A percentile compares a stretch with the other conserved stretches of the same genome.
Evolutionary conservation across 163 green algal genomes (phyloP).

Genomic region (Scenedesmus sp.): DNA sequence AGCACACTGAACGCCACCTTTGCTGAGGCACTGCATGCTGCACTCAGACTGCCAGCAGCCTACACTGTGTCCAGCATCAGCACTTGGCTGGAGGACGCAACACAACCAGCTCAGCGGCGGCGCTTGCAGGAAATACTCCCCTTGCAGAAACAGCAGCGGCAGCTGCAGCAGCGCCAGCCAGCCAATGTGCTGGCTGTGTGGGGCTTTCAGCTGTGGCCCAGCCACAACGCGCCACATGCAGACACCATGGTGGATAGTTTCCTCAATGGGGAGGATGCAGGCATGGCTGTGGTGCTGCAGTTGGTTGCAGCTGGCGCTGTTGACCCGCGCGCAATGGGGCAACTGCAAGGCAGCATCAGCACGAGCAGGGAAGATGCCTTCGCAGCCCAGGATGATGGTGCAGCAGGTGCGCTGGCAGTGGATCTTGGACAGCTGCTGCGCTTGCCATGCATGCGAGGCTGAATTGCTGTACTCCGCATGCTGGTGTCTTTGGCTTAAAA

Average conservation of each 20-base stretch:
- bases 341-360: neutral
- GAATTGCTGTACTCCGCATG: neutral
- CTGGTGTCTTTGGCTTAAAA: neutral
- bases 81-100: neutral
- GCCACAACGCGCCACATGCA: neutral
- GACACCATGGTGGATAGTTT: neutral
- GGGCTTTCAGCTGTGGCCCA: neutral
- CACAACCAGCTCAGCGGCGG: neutral
- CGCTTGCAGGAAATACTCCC: neutral
- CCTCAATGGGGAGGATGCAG: neutral
- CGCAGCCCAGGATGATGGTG: neutral
- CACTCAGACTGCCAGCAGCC: neutral
- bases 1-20: neutral
- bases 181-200: too few relatives aligned
- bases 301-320: neutral
- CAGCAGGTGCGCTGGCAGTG: neutral
- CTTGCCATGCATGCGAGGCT: neutral
- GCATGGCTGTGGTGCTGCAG: conserved; percentile 8
- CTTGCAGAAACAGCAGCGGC: neutral
- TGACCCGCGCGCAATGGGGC: neutral
- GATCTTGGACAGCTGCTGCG: neutral
- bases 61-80: neutral
- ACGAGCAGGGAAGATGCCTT: neutral
- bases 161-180: neutral
- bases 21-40: neutral